These are phyloP conservation scores for Mucor sp. DNA, from an alignment of 371 early-diverging fungal genomes.

Conservation along the genomic window DNA sequence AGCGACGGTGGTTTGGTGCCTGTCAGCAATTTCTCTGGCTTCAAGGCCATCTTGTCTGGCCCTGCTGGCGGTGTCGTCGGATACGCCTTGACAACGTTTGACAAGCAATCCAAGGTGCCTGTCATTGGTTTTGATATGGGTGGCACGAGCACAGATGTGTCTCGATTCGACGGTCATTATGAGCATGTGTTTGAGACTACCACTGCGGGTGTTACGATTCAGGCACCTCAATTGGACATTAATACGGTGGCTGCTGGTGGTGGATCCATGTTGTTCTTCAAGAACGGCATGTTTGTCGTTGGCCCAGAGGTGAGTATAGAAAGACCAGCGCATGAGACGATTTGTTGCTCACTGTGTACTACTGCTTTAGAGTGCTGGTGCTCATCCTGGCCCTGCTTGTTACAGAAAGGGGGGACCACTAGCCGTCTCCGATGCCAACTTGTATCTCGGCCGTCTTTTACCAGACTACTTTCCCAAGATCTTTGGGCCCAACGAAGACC, in stretches of 20 bases:
- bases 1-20: constrained; percentile 93
- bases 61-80: constrained; percentile 97
- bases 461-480: constrained; percentile 92
- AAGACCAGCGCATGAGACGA: too few species aligned
- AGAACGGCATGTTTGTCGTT: constrained; percentile 92
- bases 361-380: constrained; percentile 77
- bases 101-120: constrained; percentile 54
- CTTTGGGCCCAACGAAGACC: constrained; percentile 89
- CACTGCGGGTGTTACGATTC: constrained; percentile 92
- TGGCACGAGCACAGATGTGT: constrained; percentile 95
- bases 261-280: constrained; percentile 90
- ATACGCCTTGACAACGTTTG: constrained; percentile 83
- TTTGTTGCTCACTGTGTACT: too few species aligned
- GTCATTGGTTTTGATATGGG: constrained; percentile 98
- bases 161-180: constrained; percentile 86
- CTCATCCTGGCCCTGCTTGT: constrained; percentile 96
- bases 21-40: constrained; percentile 82
- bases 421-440: constrained; percentile 94
- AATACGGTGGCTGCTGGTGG: constrained; percentile 97
- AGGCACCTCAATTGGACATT: constrained; percentile 96
- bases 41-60: constrained; percentile 90
- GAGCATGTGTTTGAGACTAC: constrained; percentile 96
- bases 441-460: constrained; percentile 86
- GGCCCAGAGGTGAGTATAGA: constrained; percentile 75
- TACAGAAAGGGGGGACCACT: constrained; percentile 90